These are phyloP conservation scores for Thuja plicata DNA, from an alignment of 83 land plant species.

Conservation along the genomic window DNA sequence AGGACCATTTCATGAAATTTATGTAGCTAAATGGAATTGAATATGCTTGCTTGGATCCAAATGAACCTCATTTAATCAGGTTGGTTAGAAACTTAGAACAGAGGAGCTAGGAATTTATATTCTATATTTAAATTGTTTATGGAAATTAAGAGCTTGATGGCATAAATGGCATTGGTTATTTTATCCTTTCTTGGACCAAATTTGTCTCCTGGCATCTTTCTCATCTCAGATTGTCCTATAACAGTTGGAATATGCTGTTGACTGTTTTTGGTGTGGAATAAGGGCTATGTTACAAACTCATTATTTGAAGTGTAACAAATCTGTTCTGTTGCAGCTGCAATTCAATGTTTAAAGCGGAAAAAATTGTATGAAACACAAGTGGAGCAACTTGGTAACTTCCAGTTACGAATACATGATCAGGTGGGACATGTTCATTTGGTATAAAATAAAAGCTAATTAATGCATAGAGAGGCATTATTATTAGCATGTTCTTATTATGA, in stretches of 20 bases:
- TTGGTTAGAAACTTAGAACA: neutral
- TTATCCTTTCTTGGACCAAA: neutral
- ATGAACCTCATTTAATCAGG: neutral
- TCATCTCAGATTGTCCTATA: neutral
- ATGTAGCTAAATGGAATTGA: neutral
- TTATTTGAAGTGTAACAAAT: neutral
- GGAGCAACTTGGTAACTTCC: constrained; percentile 49
- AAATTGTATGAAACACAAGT: constrained; percentile 43
- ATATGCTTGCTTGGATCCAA: neutral
- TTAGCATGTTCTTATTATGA: neutral
- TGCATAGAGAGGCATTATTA: neutral
- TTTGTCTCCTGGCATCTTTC: neutral
- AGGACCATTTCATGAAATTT: neutral
- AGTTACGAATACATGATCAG: constrained; percentile 53
- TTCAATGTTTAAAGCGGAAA: constrained; percentile 48
- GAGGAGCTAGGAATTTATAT: neutral
- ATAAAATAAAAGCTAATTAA: neutral
- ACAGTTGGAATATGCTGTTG: neutral
- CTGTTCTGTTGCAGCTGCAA: constrained; percentile 37
- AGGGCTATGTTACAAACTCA: neutral
- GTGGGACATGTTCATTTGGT: constrained; percentile 9
- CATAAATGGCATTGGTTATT: neutral
- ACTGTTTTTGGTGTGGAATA: neutral
- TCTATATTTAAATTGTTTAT: neutral
- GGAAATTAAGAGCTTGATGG: neutral